Percentiles rank a stretch among this genome's conserved stretches.
phyloP scores from a whole-genome alignment of 78 protist genomes.

The Chrysochromulina parva region DNA sequence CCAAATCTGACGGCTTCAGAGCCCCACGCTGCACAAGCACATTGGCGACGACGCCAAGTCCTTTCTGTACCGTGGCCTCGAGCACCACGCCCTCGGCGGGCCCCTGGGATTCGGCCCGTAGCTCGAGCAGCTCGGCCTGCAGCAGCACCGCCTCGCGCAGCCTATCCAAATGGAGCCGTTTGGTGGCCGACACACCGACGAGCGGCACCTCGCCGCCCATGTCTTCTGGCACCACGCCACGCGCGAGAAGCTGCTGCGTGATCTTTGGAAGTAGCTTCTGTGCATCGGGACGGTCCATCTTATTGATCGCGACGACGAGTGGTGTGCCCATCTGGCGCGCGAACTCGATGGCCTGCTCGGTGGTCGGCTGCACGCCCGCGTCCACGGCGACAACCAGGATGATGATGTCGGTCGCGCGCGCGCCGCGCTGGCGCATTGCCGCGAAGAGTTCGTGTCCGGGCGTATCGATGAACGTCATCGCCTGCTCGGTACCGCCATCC shows the following conservation, averaged over 20 bases:
- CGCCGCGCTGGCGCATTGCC: slow-evolving; percentile 57
- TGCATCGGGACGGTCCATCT: slow-evolving; percentile 72
- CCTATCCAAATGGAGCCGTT: background rate
- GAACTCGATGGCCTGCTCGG: background rate
- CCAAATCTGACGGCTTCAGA: background rate
- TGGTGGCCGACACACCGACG: background rate
- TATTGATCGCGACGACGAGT: slow-evolving; percentile 83
- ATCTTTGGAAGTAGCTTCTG: background rate
- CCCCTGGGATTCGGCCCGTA: background rate
- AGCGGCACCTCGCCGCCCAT: slow-evolving; percentile 15
- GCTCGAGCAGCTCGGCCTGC: slow-evolving; percentile 21
- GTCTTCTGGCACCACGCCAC: background rate
- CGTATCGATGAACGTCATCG: slow-evolving; percentile 86
- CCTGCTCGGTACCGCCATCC: background rate
- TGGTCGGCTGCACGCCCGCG: slow-evolving; percentile 24
- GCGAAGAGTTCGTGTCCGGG: slow-evolving; percentile 86
- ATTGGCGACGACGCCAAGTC: background rate
- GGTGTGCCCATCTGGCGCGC: slow-evolving; percentile 33
- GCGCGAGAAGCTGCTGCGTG: background rate
- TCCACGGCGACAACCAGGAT: slow-evolving; percentile 85
- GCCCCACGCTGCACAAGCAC: background rate
- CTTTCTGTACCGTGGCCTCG: background rate
- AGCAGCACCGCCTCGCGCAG: background rate
- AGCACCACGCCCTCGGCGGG: background rate
- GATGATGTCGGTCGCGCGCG: slow-evolving; percentile 79